Evolutionary conservation across 257 asterid genomes (phyloP).

Genomic region (Gardenia jasminoides): DNA sequence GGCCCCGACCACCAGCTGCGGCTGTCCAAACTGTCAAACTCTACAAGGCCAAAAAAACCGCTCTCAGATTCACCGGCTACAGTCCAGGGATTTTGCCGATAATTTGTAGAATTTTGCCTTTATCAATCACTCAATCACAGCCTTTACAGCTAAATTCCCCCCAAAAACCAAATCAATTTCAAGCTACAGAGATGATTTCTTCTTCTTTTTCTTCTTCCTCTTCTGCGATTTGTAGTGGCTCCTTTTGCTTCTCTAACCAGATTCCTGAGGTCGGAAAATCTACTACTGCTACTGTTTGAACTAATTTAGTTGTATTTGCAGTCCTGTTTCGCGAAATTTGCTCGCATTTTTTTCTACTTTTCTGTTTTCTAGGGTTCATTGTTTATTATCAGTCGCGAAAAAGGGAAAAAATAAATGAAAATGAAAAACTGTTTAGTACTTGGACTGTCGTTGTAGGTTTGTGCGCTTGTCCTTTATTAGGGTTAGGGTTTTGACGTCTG

Average conservation of each 20-base stretch:
- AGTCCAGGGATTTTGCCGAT: neutral
- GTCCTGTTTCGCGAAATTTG: neutral
- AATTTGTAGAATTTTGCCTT: neutral
- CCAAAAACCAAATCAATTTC: neutral
- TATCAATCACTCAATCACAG: neutral
- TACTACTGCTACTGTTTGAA: neutral
- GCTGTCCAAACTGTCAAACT: too few relatives aligned
- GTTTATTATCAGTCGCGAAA: neutral
- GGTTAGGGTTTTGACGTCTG: neutral
- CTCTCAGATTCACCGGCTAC: neutral
- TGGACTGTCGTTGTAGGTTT: neutral
- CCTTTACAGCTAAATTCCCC: neutral
- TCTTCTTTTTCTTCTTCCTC: neutral
- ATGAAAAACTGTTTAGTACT: neutral
- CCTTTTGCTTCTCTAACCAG: neutral
- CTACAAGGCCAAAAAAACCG: too few relatives aligned
- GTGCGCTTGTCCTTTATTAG: neutral
- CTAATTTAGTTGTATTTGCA: neutral
- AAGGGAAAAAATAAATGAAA: too few relatives aligned
- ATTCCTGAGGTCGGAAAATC: slow-evolving; percentile 18
- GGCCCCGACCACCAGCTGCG: too few relatives aligned
- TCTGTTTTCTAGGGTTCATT: neutral
- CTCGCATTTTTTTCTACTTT: neutral
- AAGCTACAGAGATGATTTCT: neutral
- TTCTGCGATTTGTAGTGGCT: neutral